Percentiles rank a stretch among this genome's conserved stretches.
Evolutionary conservation across 805 yeast genomes (phyloP).

Genomic region (Priceomyces castillae): DNA sequence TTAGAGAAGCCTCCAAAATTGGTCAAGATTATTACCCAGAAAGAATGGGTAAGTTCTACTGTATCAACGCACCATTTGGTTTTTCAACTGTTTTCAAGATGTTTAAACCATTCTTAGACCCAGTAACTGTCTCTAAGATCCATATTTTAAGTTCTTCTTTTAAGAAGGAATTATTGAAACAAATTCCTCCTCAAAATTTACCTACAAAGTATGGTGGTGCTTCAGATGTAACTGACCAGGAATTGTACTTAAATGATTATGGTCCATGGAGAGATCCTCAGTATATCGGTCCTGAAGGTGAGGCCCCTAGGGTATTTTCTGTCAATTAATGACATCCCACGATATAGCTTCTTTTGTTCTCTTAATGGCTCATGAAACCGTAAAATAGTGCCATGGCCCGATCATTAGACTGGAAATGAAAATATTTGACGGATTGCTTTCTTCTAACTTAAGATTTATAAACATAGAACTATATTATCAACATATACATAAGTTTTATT

Average conservation of each 20-base stretch:
- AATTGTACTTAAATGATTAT: slow-evolving; percentile 80
- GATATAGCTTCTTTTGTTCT: neutral
- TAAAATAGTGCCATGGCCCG: neutral
- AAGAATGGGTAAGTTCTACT: slow-evolving; percentile 97
- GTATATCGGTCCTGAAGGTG: slow-evolving; percentile 93
- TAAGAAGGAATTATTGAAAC: slow-evolving; percentile 79
- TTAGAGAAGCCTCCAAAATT: slow-evolving; percentile 87
- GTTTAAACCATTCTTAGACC: slow-evolving; percentile 93
- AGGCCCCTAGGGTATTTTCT: slow-evolving; percentile 60
- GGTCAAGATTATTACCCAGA: slow-evolving; percentile 99
- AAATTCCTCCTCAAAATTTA: slow-evolving; percentile 89
- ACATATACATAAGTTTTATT: neutral
- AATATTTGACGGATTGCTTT: neutral
- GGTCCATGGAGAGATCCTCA: slow-evolving; percentile 97
- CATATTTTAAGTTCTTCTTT: slow-evolving; percentile 80
- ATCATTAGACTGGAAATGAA: neutral
- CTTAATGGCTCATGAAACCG: neutral
- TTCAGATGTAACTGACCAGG: slow-evolving; percentile 69
- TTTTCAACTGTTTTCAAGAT: slow-evolving; percentile 90
- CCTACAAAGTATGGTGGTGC: slow-evolving; percentile 89
- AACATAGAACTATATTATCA: neutral
- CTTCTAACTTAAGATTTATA: slow-evolving; percentile 1
- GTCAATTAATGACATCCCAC: neutral
- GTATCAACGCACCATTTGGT: slow-evolving; percentile 96
- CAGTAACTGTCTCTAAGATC: slow-evolving; percentile 94